Evolutionary conservation across 2,329 filamentous ascomycete species (phyloP), one percentile per base, ranked within the genome.

Genomic region (Claviceps maximensis): DNA sequence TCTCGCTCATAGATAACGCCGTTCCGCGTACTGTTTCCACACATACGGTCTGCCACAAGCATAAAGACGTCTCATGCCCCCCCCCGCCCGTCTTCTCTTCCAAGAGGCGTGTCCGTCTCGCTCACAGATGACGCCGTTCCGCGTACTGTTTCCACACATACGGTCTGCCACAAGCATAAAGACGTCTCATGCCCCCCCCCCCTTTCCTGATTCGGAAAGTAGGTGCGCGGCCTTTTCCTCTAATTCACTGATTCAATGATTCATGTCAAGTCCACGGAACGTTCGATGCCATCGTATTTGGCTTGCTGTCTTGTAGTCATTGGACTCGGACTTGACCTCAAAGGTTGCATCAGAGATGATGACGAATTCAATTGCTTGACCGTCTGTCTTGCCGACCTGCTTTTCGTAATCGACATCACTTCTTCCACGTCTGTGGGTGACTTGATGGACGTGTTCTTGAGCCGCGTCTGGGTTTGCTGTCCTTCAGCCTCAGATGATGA

Each of bases 261-360:
- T 55, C 41, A 56, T 17, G 54, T 59, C 36, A 57, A 33, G 41
- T 59, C 58, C 13, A 57, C 33, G 10, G 57, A 50, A n/a, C 60
- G 58, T 23, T 67, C 66, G 42, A 68, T 59, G n/a, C 66, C 66
- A 48, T 65, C 63, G 53, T 68, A 68, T 40, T 45, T 17, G 12
- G 56, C 51, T 40, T 21, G 25, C 27, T 19, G 13, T n/a, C 31
- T 50, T 29, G 17, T 29, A 12, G 53, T 42, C 36, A 47, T 51
- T 17, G 25, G 7, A 27, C 49, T 54, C 44, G 48, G 42, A 25
- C 54, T 56, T 38, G 54, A 53, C 15, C 23, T 41, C 29, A 52
- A n/a, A 4, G n/a, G 21, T 12, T 51, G 31, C 53, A 60, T 10
- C 40, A 57, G 25, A 51, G 15, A 19, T n/a, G 52, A 33, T n/a